Conservation (phyloP, 768 basidiomycete genomes). For the Trametes meyenii region DNA sequence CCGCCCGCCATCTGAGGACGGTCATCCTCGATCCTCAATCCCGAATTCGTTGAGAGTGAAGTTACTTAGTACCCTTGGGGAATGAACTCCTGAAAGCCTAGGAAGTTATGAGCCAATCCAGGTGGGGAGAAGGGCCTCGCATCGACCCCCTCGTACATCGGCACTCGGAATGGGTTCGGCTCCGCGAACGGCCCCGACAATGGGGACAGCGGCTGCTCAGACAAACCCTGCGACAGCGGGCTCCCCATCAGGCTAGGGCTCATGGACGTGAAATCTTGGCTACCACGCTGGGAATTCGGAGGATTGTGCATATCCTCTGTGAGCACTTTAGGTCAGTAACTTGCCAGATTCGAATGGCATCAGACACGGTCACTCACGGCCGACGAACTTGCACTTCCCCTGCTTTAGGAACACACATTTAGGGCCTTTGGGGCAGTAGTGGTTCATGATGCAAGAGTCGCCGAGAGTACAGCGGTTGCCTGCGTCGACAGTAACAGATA, state of each 20-base stretch:
- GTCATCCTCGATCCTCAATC: neutral
- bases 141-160: slow-evolving; percentile 20
- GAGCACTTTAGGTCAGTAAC: neutral
- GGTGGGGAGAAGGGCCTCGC: slow-evolving; percentile 21
- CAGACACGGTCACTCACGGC: slow-evolving; percentile 27
- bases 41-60: neutral
- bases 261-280: neutral
- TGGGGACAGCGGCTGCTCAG: slow-evolving; percentile 19
- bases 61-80: slow-evolving; percentile 7
- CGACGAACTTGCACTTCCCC: slow-evolving; percentile 38
- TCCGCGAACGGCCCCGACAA: slow-evolving; percentile 13
- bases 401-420: slow-evolving; percentile 38
- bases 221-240: slow-evolving; percentile 1
- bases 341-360: neutral
- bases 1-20: no score
- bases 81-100: slow-evolving; percentile 19
- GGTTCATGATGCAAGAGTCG: slow-evolving; percentile 39
- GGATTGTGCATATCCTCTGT: slow-evolving; percentile 21
- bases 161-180: slow-evolving; percentile 15
- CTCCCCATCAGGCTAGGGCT: slow-evolving; percentile 14
- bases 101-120: slow-evolving; percentile 11
- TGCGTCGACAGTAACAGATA: neutral
- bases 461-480: slow-evolving; percentile 33
- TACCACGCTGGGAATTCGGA: neutral
- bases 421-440: slow-evolving; percentile 40